Percentiles rank a stretch among this genome's conserved stretches.
Evolutionary conservation across 805 yeast species (phyloP).

Genomic region (Sugiyamaella chiloensis): DNA sequence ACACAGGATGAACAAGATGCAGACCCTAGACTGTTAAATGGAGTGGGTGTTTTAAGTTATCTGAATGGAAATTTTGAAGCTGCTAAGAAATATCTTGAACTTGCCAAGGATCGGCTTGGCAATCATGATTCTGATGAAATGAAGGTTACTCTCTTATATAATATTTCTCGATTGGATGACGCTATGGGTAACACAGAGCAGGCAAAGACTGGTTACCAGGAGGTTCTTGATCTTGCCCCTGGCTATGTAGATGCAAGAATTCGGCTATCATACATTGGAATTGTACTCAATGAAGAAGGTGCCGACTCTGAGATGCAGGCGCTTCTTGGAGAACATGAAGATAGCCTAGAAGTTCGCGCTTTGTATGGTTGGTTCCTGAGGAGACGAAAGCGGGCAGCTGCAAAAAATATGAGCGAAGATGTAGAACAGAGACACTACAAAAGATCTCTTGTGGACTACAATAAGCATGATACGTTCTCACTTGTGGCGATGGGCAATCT

Average conservation of each 20-base stretch:
- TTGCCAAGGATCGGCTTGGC: conserved; percentile 13
- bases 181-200: conserved; percentile 36
- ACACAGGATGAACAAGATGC: conserved; percentile 46
- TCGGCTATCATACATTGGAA: conserved; percentile 61
- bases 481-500: conserved; percentile 86
- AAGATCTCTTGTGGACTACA: conserved; percentile 74
- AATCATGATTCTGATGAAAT: conserved; percentile 23
- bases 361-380: conserved; percentile 87
- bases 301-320: conserved; percentile 49
- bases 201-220: conserved; percentile 48
- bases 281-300: conserved; percentile 41
- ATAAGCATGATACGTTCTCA: conserved; percentile 84
- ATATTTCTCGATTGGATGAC: conserved; percentile 74
- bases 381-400: conserved; percentile 29
- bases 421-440: conserved; percentile 79
- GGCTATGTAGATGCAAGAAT: conserved; percentile 71
- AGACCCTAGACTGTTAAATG: conserved; percentile 59
- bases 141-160: conserved; percentile 56
- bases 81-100: conserved; percentile 39
- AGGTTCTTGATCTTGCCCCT: conserved; percentile 59
- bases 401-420: conserved; percentile 49
- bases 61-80: conserved; percentile 56
- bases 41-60: conserved; percentile 80
- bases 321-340: conserved; percentile 52
- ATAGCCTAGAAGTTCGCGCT: conserved; percentile 79